Evolutionary conservation across 306 rosid species (phyloP).

Genomic region (Gynostemma pentaphyllum): DNA sequence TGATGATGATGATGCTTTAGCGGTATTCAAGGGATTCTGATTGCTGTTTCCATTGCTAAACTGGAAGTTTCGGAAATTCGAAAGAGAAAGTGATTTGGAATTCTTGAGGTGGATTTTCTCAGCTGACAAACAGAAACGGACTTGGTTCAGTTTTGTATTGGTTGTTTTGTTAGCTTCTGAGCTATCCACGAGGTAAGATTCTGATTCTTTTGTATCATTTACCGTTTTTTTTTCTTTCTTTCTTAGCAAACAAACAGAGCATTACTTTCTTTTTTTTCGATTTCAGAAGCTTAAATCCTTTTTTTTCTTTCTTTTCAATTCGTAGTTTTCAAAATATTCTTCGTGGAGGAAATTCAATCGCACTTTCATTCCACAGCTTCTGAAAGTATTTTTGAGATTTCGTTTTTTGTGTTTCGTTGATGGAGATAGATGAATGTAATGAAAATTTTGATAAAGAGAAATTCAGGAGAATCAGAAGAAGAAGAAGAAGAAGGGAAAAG

Average conservation of each 20-base stretch:
- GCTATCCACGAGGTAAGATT: slow-evolving; percentile 12
- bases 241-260: slow-evolving; percentile 20
- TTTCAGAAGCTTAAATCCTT: not conserved
- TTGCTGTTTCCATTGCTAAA: slow-evolving; percentile 1
- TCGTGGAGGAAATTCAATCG: not conserved
- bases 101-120: not conserved
- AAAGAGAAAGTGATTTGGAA: not conserved
- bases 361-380: not conserved
- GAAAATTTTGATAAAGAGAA: not conserved
- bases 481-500: not conserved
- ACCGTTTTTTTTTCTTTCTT: slow-evolving; percentile 4
- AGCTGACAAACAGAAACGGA: not conserved
- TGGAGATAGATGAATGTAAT: not conserved
- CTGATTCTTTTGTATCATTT: not conserved
- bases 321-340: not conserved
- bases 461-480: not conserved
- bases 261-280: not conserved
- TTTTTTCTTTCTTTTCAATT: too few relatives aligned
- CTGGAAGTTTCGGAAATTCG: not conserved
- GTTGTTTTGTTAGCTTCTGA: not conserved
- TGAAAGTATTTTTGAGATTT: not conserved
- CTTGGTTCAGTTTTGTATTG: not conserved
- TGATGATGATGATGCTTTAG: not conserved
- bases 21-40: slow-evolving; percentile 12
- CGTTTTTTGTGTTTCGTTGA: not conserved